phyloP scores from a whole-genome alignment of 2,329 filamentous ascomycete species.

The Hymenoscyphus infarciens region DNA sequence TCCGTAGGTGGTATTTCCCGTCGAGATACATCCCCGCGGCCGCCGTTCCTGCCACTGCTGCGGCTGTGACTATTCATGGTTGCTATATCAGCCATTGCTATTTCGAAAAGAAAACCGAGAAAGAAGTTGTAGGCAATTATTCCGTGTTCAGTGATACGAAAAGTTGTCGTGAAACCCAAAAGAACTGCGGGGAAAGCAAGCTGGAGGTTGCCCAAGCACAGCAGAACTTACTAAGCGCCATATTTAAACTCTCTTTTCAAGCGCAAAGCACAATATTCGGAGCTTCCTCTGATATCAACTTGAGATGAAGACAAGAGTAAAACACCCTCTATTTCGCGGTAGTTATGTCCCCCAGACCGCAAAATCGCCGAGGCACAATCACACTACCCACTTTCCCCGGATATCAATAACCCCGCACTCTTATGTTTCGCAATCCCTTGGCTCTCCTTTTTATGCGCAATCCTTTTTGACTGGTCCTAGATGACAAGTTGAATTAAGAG shows the following conservation, averaged over 20 bases:
- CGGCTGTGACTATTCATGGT: constrained; percentile 21
- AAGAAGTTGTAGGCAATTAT: neutral
- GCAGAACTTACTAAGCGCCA: neutral
- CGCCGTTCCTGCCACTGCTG: constrained; percentile 36
- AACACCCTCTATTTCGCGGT: too few species aligned
- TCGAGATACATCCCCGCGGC: constrained; percentile 58
- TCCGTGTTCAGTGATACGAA: neutral
- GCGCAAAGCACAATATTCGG: neutral
- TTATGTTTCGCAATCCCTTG: neutral
- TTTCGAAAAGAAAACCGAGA: neutral
- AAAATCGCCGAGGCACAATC: too few species aligned
- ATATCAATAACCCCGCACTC: neutral
- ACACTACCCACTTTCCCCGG: too few species aligned
- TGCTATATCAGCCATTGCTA: constrained; percentile 17
- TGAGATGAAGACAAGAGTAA: too few species aligned
- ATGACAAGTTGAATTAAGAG: neutral
- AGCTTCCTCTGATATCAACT: neutral
- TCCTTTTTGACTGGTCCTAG: neutral
- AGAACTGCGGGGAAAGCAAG: neutral
- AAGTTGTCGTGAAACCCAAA: neutral
- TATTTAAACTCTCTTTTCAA: neutral
- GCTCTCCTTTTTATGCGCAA: neutral
- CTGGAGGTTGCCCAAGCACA: neutral
- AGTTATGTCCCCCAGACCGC: too few species aligned
- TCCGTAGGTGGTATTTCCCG: constrained; percentile 63